Percentiles rank a stretch among this genome's conserved stretches.
phyloP scores from a whole-genome alignment of 169 alveolate genomes.

The Babesia bigemina region DNA sequence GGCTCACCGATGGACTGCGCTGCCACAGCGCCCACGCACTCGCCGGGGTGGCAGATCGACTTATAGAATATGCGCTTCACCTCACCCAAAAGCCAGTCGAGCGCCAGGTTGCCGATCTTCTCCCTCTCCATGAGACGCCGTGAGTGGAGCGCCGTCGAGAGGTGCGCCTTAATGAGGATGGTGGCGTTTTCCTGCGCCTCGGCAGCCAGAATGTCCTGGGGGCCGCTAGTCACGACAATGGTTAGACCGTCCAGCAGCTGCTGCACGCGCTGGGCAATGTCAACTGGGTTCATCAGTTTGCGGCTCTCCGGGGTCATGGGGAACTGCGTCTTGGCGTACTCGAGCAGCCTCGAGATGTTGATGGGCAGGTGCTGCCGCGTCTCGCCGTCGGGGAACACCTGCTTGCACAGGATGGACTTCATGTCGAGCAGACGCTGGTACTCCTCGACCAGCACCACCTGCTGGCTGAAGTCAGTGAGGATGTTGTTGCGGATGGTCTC shows the following conservation, averaged over 20 bases:
- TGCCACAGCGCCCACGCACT: conserved; percentile 98
- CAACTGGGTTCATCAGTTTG: conserved; percentile 78
- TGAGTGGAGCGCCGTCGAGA: conserved; percentile 90
- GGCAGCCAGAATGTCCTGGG: conserved; percentile 75
- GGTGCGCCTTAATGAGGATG: conserved; percentile 91
- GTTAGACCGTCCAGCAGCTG: conserved; percentile 76
- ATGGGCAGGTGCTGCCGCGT: conserved; percentile 96
- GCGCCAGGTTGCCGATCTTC: conserved; percentile 90
- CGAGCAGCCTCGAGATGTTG: conserved; percentile 89
- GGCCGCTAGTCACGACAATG: conserved; percentile 78
- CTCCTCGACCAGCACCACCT: conserved; percentile 79
- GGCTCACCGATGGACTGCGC: conserved; percentile 99
- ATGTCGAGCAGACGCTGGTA: conserved; percentile 74
- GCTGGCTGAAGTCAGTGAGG: conserved; percentile 78
- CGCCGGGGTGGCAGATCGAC: conserved; percentile 98
- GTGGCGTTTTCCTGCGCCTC: conserved; percentile 93
- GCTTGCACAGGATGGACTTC: conserved; percentile 76
- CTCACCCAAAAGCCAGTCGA: conserved; percentile 98
- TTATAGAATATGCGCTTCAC: conserved; percentile 92
- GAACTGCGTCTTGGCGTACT: conserved; percentile 90
- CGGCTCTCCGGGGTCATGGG: conserved; percentile 67
- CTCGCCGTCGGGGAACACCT: conserved; percentile 93
- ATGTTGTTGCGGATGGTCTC: conserved; percentile 71
- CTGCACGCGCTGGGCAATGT: conserved; percentile 79
- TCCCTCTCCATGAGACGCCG: conserved; percentile 92